phyloP scores from a whole-genome alignment of 1,284 basidiomycete genomes.

The Athelia sp. region DNA sequence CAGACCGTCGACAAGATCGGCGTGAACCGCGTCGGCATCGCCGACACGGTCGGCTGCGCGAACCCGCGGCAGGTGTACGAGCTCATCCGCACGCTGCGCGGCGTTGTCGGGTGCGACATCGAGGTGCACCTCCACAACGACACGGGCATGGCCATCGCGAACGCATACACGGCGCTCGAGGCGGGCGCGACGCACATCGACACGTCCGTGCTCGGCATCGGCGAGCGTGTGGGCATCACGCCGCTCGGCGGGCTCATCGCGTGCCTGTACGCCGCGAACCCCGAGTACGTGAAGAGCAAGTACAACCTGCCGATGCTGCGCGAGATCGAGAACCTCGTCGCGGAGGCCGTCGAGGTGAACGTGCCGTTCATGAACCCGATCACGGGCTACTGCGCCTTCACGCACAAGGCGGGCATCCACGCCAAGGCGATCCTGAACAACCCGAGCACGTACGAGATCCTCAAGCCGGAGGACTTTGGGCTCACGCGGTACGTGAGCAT shows the following conservation, averaged over 20 bases:
- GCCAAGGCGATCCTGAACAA: constrained; percentile 99
- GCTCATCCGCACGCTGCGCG: constrained; percentile 91
- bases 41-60: constrained; percentile 98
- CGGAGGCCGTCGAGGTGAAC: constrained; percentile 97
- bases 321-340: constrained; percentile 98
- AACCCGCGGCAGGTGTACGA: constrained; percentile 99
- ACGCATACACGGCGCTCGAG: constrained; percentile 97
- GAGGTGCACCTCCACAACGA: constrained; percentile 99
- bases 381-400: constrained; percentile 99
- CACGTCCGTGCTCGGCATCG: constrained; percentile 95
- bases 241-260: constrained; percentile 96
- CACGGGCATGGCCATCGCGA: constrained; percentile 97
- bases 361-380: constrained; percentile 97
- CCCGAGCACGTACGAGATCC: constrained; percentile 97
- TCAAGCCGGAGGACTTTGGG: constrained; percentile 98
- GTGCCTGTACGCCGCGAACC: constrained; percentile 93
- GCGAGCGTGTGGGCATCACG: constrained; percentile 98
- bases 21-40: constrained; percentile 98
- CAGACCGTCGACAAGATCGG: constrained; percentile 99
- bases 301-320: constrained; percentile 98
- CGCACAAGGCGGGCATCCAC: constrained; percentile 99
- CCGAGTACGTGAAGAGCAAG: constrained; percentile 99
- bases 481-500: constrained; percentile 98
- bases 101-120: constrained; percentile 95
- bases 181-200: constrained; percentile 99